Percentiles rank a stretch among this genome's conserved stretches.
These are phyloP conservation scores for Psilocybe mexicana DNA, from an alignment of 1,284 basidiomycete species.

Conservation along the genomic window DNA sequence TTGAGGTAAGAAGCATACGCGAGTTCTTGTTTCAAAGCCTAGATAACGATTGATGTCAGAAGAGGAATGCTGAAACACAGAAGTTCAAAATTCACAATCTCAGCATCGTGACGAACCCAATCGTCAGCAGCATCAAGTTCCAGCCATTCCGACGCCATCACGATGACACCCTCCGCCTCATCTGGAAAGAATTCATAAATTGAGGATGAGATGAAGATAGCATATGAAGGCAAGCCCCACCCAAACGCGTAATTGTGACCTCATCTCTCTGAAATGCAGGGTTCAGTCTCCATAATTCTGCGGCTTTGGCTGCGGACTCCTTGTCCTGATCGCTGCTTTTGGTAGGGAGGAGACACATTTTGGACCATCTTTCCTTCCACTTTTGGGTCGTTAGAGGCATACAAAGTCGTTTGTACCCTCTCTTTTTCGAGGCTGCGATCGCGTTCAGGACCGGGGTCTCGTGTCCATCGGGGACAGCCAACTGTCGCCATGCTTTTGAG, in stretches of 20 bases:
- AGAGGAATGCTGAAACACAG: background rate
- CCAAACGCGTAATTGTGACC: conserved; percentile 84
- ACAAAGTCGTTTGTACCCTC: conserved; percentile 69
- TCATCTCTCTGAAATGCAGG: conserved; percentile 84
- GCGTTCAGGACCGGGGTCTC: conserved; percentile 53
- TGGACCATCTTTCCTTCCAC: conserved; percentile 89
- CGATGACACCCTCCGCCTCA: conserved; percentile 80
- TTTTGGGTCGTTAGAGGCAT: conserved; percentile 85
- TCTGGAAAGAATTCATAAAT: conserved; percentile 46
- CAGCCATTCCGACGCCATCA: conserved; percentile 90
- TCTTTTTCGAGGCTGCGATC: conserved; percentile 48
- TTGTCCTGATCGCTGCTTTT: conserved; percentile 47
- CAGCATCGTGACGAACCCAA: conserved; percentile 94
- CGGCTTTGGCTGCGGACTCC: conserved; percentile 64
- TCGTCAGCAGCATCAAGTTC: conserved; percentile 93
- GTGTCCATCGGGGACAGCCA: background rate
- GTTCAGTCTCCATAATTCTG: conserved; percentile 86
- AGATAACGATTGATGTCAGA: conserved; percentile 12
- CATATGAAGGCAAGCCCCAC: conserved; percentile 44
- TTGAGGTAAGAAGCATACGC: conserved; percentile 93
- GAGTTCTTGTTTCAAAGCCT: conserved; percentile 94
- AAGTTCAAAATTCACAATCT: conserved; percentile 65
- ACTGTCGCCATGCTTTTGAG: conserved; percentile 17
- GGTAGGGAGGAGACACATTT: conserved; percentile 76
- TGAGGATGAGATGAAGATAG: background rate